Evolutionary conservation across 306 rosid species (phyloP).

Genomic region (Pachyrhizus erosus): DNA sequence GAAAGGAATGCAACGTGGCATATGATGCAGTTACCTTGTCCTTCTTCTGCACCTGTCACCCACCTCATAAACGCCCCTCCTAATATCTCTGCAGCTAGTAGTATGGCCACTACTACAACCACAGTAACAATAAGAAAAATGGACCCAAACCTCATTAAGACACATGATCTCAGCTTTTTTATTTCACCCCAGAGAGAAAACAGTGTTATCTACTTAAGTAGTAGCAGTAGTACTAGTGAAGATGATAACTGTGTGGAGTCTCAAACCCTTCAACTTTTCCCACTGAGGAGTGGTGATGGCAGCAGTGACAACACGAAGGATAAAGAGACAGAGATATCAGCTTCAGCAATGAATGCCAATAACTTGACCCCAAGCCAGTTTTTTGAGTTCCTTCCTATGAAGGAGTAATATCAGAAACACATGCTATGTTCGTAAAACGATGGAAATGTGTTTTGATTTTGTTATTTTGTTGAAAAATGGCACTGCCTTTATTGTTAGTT

Average conservation of each 20-base stretch:
- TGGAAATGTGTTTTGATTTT: neutral
- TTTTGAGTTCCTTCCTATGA: conserved; percentile 50
- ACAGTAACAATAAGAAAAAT: conserved; percentile 31
- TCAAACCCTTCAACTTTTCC: conserved; percentile 90
- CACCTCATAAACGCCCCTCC: conserved; percentile 50
- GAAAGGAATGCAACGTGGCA: conserved; percentile 94
- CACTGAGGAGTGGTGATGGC: conserved; percentile 57
- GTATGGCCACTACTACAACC: conserved; percentile 27
- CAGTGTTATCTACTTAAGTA: conserved; percentile 39
- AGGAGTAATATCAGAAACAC: conserved; percentile 30
- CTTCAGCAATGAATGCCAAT: conserved; percentile 54
- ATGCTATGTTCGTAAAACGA: conserved; percentile 43
- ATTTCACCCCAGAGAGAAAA: conserved; percentile 49
- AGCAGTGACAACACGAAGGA: conserved; percentile 41
- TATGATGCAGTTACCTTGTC: conserved; percentile 67
- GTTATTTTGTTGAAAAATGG: conserved; percentile 37
- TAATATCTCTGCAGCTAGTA: neutral
- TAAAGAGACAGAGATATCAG: conserved; percentile 53
- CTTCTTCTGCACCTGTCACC: conserved; percentile 30
- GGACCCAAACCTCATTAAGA: conserved; percentile 63
- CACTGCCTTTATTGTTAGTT: conserved; percentile 38
- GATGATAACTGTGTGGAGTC: conserved; percentile 43
- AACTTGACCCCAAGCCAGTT: conserved; percentile 57
- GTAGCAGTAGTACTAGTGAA: conserved; percentile 2
- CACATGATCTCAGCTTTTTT: conserved; percentile 59